A percentile compares a stretch with the other conserved stretches of the same genome.
Evolutionary conservation across 345 rosid species (phyloP).

Genomic region (Citropsis articulata): DNA sequence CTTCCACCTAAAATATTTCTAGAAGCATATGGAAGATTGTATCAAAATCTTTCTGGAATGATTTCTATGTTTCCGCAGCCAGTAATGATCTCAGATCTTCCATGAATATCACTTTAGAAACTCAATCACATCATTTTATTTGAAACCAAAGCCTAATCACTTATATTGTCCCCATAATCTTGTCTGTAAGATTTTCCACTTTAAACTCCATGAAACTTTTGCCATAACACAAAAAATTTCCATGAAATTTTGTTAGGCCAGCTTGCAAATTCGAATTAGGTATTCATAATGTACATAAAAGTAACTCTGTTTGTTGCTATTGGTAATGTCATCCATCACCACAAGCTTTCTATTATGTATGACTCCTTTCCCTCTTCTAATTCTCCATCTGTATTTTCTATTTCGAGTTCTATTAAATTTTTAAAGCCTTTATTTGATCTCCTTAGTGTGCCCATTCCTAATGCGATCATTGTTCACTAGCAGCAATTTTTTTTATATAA

Average conservation of each 20-base stretch:
- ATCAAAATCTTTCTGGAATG: background rate
- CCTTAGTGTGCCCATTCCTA: no score
- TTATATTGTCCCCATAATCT: background rate
- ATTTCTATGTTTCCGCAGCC: background rate
- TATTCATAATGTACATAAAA: background rate
- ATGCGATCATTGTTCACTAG: background rate
- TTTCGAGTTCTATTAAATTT: background rate
- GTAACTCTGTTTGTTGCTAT: background rate
- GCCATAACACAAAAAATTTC: no score
- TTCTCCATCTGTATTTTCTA: background rate
- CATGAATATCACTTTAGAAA: background rate
- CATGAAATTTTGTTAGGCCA: background rate
- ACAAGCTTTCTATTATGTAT: background rate
- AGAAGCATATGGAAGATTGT: background rate
- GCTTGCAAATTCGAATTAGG: background rate
- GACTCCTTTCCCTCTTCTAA: background rate
- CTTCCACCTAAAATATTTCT: background rate
- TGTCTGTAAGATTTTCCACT: background rate
- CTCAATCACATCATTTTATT: background rate
- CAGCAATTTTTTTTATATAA: background rate
- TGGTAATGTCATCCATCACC: background rate
- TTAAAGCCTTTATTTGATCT: background rate
- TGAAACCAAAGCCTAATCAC: background rate
- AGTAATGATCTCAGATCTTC: background rate
- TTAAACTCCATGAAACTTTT: background rate